A percentile compares a stretch with the other conserved stretches of the same genome.
Evolutionary conservation across 176 grass and related monocot species (phyloP).

Genomic region (Poa annua): DNA sequence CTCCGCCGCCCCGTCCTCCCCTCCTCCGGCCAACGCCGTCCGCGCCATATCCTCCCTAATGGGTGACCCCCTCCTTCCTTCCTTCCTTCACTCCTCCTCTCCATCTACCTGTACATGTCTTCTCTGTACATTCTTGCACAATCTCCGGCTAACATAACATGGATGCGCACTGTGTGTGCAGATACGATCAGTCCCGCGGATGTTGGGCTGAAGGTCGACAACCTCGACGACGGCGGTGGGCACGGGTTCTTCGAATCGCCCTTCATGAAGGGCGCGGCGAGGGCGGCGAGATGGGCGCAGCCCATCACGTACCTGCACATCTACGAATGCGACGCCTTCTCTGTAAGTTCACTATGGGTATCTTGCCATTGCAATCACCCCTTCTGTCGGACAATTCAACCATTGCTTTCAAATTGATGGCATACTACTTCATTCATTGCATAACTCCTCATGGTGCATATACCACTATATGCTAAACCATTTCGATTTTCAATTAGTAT

Average conservation of each 20-base stretch:
- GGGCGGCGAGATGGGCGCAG: constrained; percentile 72
- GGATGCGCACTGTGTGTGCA: constrained; percentile 42
- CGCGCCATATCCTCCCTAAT: constrained; percentile 57
- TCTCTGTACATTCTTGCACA: neutral
- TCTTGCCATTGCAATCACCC: constrained; percentile 9
- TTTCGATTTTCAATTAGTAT: neutral
- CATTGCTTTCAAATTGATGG: neutral
- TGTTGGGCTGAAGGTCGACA: constrained; percentile 69
- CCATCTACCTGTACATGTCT: neutral
- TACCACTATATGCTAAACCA: neutral
- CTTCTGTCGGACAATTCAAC: neutral
- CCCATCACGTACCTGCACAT: constrained; percentile 92
- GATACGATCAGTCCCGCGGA: constrained; percentile 81
- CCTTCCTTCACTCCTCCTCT: neutral
- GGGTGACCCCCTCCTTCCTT: constrained; percentile 30
- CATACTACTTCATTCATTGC: neutral
- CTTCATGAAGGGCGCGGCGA: constrained; percentile 55
- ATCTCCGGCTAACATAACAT: constrained; percentile 36
- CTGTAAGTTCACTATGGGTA: constrained; percentile 51
- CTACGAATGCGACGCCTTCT: constrained; percentile 73
- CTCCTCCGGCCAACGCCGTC: constrained; percentile 47
- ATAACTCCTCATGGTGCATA: neutral
- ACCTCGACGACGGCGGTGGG: constrained; percentile 67
- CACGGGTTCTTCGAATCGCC: constrained; percentile 75
- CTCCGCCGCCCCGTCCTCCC: neutral